These are phyloP conservation scores for Venturia aucupariae DNA, from an alignment of 2,329 filamentous ascomycete genomes.

Conservation along the genomic window DNA sequence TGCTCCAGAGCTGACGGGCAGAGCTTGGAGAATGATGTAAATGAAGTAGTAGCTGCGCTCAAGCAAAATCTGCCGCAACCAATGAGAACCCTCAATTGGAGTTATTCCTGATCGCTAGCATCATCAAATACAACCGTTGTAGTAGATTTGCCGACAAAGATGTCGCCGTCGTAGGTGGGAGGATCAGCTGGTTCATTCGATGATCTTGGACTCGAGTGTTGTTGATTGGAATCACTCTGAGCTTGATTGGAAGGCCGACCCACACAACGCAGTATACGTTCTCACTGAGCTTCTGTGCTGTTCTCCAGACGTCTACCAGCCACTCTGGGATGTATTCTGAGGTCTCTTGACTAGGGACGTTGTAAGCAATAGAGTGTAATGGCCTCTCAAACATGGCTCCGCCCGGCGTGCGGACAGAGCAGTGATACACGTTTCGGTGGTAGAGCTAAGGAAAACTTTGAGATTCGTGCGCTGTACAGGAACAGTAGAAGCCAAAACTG, in stretches of 20 bases:
- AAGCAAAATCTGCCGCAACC: neutral
- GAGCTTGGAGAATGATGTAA: slow-evolving; percentile 91
- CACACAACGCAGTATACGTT: neutral
- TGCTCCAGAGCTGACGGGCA: slow-evolving; percentile 83
- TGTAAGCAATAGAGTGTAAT: too few species aligned
- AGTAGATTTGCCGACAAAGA: neutral
- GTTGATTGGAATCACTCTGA: neutral
- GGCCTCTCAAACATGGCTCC: too few species aligned
- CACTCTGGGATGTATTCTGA: neutral
- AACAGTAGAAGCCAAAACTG: neutral
- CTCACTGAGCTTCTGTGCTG: neutral
- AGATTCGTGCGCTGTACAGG: neutral
- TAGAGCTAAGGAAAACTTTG: too few species aligned
- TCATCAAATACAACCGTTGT: neutral
- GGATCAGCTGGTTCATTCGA: neutral
- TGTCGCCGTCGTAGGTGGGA: neutral
- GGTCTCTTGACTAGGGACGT: too few species aligned
- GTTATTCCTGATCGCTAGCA: too few species aligned
- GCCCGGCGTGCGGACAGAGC: too few species aligned
- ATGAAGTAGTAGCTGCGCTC: slow-evolving; percentile 92
- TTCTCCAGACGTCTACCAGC: neutral
- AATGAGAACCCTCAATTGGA: neutral
- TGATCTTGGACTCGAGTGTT: neutral
- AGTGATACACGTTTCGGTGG: too few species aligned
- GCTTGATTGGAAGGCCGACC: neutral